A percentile compares a stretch with the other conserved stretches of the same genome.
These are phyloP conservation scores for Aspergillus sp. DNA, from an alignment of 2,329 filamentous ascomycete genomes.

Conservation along the genomic window DNA sequence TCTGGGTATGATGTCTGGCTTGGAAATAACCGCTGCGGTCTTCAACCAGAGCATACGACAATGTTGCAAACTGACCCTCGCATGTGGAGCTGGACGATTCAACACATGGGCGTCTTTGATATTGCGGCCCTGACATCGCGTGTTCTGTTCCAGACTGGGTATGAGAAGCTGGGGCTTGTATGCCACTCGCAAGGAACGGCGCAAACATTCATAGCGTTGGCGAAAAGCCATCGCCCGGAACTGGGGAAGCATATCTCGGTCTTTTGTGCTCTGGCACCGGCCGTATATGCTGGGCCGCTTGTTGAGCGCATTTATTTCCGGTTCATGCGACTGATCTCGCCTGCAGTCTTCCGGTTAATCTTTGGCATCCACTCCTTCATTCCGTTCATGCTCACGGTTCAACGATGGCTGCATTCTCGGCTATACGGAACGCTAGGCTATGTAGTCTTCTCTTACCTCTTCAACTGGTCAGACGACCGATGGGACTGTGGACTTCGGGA, in stretches of 20 bases:
- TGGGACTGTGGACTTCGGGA: conserved; percentile 80
- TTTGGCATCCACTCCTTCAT: conserved; percentile 95
- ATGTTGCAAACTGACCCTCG: conserved; percentile 74
- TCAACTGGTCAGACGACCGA: conserved; percentile 78
- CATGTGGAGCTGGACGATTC: conserved; percentile 97
- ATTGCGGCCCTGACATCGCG: conserved; percentile 77
- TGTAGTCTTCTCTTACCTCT: conserved; percentile 83
- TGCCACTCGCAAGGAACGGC: conserved; percentile 92
- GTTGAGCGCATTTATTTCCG: conserved; percentile 88
- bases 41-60: conserved; percentile 71
- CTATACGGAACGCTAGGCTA: conserved; percentile 84
- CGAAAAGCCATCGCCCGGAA: conserved; percentile 85
- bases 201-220: conserved; percentile 80
- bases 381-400: conserved; percentile 87
- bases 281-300: conserved; percentile 82
- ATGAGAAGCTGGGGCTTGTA: conserved; percentile 77
- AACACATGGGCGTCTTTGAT: conserved; percentile 89
- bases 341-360: conserved; percentile 71
- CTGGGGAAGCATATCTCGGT: conserved; percentile 80
- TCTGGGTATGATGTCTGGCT: conserved; percentile 94
- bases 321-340: conserved; percentile 81
- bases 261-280: conserved; percentile 87
- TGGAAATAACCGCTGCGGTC: conserved; percentile 89
- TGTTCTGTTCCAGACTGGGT: conserved; percentile 79
- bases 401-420: conserved; percentile 61